Percentiles rank a stretch among this genome's conserved stretches.
These are phyloP conservation scores for Phyllosticta ampelicida DNA, from an alignment of 2,329 filamentous ascomycete genomes.

Conservation along the genomic window DNA sequence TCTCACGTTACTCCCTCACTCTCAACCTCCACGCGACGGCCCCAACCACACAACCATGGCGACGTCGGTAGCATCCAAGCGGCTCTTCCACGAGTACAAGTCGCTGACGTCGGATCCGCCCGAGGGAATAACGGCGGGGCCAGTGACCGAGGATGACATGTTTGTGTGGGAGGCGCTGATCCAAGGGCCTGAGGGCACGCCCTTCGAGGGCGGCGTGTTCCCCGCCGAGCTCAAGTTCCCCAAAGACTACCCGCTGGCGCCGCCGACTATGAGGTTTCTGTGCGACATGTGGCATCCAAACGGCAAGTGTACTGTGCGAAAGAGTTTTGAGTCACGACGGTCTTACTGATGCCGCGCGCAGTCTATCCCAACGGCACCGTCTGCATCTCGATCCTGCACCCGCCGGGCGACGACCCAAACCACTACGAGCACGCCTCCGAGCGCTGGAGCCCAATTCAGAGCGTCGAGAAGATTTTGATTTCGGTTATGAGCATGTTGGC, in stretches of 20 bases:
- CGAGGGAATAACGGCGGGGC: slow-evolving; percentile 95
- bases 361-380: slow-evolving; percentile 79
- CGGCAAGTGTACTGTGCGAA: no score
- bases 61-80: slow-evolving; percentile 50
- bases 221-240: slow-evolving; percentile 77
- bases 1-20: background rate
- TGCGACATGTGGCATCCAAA: slow-evolving; percentile 88
- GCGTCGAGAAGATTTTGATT: slow-evolving; percentile 85
- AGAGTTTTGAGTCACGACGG: no score
- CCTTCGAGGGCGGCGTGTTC: slow-evolving; percentile 93
- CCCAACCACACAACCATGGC: slow-evolving; percentile 24
- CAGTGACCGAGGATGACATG: slow-evolving; percentile 87
- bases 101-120: slow-evolving; percentile 87
- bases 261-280: slow-evolving; percentile 81
- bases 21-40: background rate
- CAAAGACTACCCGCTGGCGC: slow-evolving; percentile 71
- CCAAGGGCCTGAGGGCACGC: slow-evolving; percentile 87
- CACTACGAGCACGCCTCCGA: slow-evolving; percentile 87
- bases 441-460: slow-evolving; percentile 91
- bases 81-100: slow-evolving; percentile 94
- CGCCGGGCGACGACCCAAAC: slow-evolving; percentile 85
- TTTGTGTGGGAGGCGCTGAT: slow-evolving; percentile 95
- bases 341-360: no score
- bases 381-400: slow-evolving; percentile 95
- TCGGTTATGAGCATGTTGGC: slow-evolving; percentile 88